phyloP scores from a whole-genome alignment of 148 eudicot genomes.

The Rhododendron vialii region DNA sequence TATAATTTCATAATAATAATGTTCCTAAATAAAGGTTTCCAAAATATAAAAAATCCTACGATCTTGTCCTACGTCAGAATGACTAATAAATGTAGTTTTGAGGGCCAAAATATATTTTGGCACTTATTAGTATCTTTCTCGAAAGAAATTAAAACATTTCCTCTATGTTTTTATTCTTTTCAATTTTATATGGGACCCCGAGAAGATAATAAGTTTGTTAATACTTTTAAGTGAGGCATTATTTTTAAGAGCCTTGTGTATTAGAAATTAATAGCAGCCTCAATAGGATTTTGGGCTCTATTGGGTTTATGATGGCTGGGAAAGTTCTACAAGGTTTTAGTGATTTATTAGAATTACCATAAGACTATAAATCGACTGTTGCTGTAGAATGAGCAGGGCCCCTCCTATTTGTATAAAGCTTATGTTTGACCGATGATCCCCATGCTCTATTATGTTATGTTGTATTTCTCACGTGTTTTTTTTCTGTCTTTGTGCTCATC shows the following conservation, averaged over 20 bases:
- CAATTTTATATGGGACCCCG: neutral
- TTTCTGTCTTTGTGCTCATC: neutral
- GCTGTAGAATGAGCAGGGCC: neutral
- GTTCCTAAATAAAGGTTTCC: too few species aligned
- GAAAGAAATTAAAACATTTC: too few species aligned
- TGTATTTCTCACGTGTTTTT: neutral
- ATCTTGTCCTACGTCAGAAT: too few species aligned
- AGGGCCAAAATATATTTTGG: too few species aligned
- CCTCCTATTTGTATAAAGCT: neutral
- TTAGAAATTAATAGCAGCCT: neutral
- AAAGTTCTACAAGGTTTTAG: neutral
- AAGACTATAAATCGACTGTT: neutral
- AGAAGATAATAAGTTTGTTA: neutral
- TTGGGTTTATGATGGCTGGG: neutral
- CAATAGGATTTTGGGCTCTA: neutral
- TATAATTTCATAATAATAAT: too few species aligned
- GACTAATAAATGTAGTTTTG: too few species aligned
- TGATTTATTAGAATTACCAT: neutral
- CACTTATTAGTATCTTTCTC: too few species aligned
- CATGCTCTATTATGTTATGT: neutral
- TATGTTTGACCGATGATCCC: neutral
- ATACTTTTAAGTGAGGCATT: neutral
- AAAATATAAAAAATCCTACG: too few species aligned
- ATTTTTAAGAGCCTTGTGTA: neutral
- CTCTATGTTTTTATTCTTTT: too few species aligned